These are phyloP conservation scores for Chaetothyriales sp. DNA, from an alignment of 2,329 filamentous ascomycete genomes.

Conservation along the genomic window DNA sequence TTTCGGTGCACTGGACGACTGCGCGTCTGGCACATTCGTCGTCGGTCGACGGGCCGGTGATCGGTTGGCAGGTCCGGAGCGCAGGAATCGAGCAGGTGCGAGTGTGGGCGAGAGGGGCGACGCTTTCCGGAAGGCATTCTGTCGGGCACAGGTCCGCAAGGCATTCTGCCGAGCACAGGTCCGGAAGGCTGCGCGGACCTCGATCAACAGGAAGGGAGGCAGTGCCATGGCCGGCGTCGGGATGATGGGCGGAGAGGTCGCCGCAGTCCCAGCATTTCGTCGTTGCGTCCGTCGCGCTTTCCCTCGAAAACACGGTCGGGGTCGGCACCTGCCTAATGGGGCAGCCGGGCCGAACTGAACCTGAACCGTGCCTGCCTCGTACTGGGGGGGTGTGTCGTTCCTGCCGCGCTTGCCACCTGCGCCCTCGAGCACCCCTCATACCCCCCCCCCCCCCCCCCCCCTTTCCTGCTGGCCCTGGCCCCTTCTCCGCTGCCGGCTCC, in stretches of 20 bases:
- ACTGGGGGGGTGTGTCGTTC: too few species aligned
- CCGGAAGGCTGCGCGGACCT: conserved; percentile 13
- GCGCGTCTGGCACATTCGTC: neutral
- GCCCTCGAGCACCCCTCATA: neutral
- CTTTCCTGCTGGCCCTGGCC: too few species aligned
- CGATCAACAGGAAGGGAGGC: conserved; percentile 9
- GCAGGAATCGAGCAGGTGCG: neutral
- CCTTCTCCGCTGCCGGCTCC: too few species aligned
- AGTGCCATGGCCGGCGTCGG: neutral
- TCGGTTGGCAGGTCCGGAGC: neutral
- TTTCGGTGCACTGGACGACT: neutral
- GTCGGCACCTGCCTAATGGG: neutral
- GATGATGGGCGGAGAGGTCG: neutral
- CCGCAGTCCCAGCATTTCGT: neutral
- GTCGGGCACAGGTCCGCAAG: conserved; percentile 4
- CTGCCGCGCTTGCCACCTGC: neutral
- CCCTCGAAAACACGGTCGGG: neutral
- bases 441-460: neutral
- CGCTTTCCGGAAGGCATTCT: conserved; percentile 4
- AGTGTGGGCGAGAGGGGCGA: neutral
- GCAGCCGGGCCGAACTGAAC: neutral
- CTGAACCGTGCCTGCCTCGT: neutral
- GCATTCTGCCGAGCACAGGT: conserved; percentile 11
- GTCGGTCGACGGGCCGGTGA: neutral
- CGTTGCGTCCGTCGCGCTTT: neutral